Evolutionary conservation across 2,329 filamentous ascomycete genomes (phyloP).

Genomic region (Aspergillus chevalieri): DNA sequence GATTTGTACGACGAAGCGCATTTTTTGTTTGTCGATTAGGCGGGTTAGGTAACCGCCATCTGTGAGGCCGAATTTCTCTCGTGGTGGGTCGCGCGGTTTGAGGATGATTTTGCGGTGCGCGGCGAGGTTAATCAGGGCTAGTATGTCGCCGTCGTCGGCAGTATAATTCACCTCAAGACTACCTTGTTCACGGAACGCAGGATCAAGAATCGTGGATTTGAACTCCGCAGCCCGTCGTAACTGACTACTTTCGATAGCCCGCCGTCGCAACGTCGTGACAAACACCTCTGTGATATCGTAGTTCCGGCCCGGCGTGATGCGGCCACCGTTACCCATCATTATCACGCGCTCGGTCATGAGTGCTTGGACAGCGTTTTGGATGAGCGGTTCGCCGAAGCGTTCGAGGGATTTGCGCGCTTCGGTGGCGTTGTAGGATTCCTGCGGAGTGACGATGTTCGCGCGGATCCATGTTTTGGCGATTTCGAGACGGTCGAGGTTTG

Average conservation of each 20-base stretch:
- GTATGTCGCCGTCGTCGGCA: slow-evolving; percentile 39
- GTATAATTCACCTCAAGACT: slow-evolving; percentile 28
- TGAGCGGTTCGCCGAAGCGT: slow-evolving; percentile 26
- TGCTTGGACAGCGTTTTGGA: slow-evolving; percentile 36
- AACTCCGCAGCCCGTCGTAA: slow-evolving; percentile 36
- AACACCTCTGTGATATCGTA: slow-evolving; percentile 41
- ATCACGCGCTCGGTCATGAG: slow-evolving; percentile 38
- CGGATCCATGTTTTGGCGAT: slow-evolving; percentile 44
- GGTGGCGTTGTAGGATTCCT: slow-evolving; percentile 34
- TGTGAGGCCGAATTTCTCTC: slow-evolving; percentile 41
- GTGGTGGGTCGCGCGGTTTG: slow-evolving; percentile 34
- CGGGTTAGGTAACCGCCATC: slow-evolving; percentile 43
- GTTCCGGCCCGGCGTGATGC: slow-evolving; percentile 37
- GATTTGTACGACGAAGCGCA: slow-evolving; percentile 40
- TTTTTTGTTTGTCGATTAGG: slow-evolving; percentile 38
- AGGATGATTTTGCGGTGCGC: slow-evolving; percentile 31
- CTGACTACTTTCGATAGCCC: slow-evolving; percentile 34
- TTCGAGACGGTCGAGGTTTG: slow-evolving; percentile 23
- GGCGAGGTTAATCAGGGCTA: slow-evolving; percentile 39
- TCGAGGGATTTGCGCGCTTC: slow-evolving; percentile 31
- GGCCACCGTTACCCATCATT: slow-evolving; percentile 33
- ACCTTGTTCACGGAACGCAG: slow-evolving; percentile 25
- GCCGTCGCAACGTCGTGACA: slow-evolving; percentile 31
- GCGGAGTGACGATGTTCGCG: slow-evolving; percentile 41
- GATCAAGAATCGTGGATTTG: slow-evolving; percentile 39